A percentile compares a stretch with the other conserved stretches of the same genome.
phyloP scores from a whole-genome alignment of 495 filamentous ascomycete genomes.

The Pyronema domesticum region DNA sequence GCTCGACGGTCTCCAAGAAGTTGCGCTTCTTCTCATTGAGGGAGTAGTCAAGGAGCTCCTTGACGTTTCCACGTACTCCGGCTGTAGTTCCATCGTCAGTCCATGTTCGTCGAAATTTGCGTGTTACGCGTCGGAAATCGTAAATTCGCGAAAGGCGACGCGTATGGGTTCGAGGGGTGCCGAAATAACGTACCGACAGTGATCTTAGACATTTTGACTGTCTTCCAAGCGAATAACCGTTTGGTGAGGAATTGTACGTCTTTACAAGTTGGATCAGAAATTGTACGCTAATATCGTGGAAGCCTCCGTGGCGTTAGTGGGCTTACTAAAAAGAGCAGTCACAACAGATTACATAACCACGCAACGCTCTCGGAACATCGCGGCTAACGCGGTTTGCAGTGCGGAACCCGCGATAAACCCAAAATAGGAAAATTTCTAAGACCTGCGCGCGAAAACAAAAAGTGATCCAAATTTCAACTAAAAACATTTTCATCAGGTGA shows the following conservation, averaged over 20 bases:
- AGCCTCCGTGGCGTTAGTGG: too few relatives aligned
- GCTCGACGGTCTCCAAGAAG: slow-evolving; percentile 89
- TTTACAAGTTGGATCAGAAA: too few relatives aligned
- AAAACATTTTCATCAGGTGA: too few relatives aligned
- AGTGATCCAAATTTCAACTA: too few relatives aligned
- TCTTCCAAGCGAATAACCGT: slow-evolving; percentile 47
- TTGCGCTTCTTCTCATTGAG: slow-evolving; percentile 97
- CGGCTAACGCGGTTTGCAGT: too few relatives aligned
- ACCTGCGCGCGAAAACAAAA: too few relatives aligned
- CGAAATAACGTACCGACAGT: slow-evolving; percentile 51
- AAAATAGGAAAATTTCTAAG: too few relatives aligned
- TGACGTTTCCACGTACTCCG: slow-evolving; percentile 89
- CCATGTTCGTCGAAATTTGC: not conserved
- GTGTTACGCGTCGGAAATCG: not conserved
- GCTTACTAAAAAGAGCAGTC: too few relatives aligned
- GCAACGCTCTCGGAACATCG: too few relatives aligned
- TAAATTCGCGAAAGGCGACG: not conserved
- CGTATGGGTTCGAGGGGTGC: not conserved
- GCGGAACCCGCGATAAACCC: too few relatives aligned
- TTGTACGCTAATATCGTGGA: too few relatives aligned
- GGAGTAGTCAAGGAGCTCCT: slow-evolving; percentile 81
- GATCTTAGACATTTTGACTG: slow-evolving; percentile 64
- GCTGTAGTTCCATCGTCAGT: slow-evolving; percentile 33
- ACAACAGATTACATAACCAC: too few relatives aligned
- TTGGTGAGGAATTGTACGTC: slow-evolving; percentile 46